A percentile compares a stretch with the other conserved stretches of the same genome.
Conservation (phyloP, 306 rosid genomes). For the Vigna reflexopilosa region DNA sequence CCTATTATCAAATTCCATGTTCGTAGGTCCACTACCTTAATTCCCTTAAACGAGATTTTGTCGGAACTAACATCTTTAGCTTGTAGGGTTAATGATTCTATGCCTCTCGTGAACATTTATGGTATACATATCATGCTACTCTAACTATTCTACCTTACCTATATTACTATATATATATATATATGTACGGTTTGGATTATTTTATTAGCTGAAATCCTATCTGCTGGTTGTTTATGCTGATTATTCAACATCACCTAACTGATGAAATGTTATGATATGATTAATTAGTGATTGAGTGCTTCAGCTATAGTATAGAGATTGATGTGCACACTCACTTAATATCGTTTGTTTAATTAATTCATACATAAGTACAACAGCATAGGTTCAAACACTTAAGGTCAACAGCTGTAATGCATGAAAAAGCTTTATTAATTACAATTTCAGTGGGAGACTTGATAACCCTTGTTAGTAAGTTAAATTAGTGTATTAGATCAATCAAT, state of each 20-base stretch:
- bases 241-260: conserved; percentile 9
- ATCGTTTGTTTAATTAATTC: neutral
- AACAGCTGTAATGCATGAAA: conserved; percentile 59
- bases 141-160: neutral
- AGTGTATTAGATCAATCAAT: neutral
- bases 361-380: conserved; percentile 21
- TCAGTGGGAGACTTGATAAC: neutral
- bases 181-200: neutral
- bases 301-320: conserved; percentile 21
- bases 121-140: neutral
- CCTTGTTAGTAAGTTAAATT: neutral
- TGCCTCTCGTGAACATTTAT: conserved; percentile 9
- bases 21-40: neutral
- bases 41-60: neutral
- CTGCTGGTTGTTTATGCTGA: neutral
- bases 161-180: neutral
- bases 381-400: conserved; percentile 37
- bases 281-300: neutral
- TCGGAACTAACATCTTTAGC: neutral
- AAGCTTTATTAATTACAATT: conserved; percentile 27
- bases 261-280: conserved; percentile 9
- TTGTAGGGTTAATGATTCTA: neutral
- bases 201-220: neutral
- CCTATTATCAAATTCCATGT: no score
- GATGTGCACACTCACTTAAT: conserved; percentile 40